Evolutionary conservation across 208 protist species (phyloP).

Genomic region (Cochliopodium minus): DNA sequence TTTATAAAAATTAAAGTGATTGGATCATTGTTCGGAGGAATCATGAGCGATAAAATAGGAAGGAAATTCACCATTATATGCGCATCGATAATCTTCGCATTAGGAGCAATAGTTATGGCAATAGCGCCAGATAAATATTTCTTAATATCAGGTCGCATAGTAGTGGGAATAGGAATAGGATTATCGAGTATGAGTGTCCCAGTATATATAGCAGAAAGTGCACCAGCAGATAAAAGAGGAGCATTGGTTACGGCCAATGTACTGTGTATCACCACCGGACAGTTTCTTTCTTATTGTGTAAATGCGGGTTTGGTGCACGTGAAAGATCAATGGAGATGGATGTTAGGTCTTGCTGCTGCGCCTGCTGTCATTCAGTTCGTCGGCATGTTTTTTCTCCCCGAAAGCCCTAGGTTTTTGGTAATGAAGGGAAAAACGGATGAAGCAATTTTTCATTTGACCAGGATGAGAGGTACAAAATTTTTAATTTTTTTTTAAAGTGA

Average conservation of each 20-base stretch:
- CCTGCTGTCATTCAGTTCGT: slow-evolving; percentile 57
- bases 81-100: slow-evolving; percentile 51
- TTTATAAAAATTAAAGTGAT: slow-evolving; percentile 55
- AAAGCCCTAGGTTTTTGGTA: slow-evolving; percentile 59
- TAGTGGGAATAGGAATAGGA: slow-evolving; percentile 61
- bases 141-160: slow-evolving; percentile 47
- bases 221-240: slow-evolving; percentile 45
- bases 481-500: no score
- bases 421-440: slow-evolving; percentile 29
- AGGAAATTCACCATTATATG: slow-evolving; percentile 45
- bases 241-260: slow-evolving; percentile 62
- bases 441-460: no score
- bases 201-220: slow-evolving; percentile 65
- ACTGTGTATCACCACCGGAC: slow-evolving; percentile 54
- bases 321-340: slow-evolving; percentile 49
- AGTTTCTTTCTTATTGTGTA: slow-evolving; percentile 53
- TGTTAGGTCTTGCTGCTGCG: slow-evolving; percentile 49
- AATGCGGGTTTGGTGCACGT: slow-evolving; percentile 45
- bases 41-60: slow-evolving; percentile 42
- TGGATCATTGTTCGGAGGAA: slow-evolving; percentile 56
- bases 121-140: slow-evolving; percentile 38
- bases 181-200: slow-evolving; percentile 62
- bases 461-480: no score
- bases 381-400: slow-evolving; percentile 52
- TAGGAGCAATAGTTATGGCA: slow-evolving; percentile 51